A percentile compares a stretch with the other conserved stretches of the same genome.
phyloP scores from a whole-genome alignment of 106 monocot species.

The Vanilla planifolia region DNA sequence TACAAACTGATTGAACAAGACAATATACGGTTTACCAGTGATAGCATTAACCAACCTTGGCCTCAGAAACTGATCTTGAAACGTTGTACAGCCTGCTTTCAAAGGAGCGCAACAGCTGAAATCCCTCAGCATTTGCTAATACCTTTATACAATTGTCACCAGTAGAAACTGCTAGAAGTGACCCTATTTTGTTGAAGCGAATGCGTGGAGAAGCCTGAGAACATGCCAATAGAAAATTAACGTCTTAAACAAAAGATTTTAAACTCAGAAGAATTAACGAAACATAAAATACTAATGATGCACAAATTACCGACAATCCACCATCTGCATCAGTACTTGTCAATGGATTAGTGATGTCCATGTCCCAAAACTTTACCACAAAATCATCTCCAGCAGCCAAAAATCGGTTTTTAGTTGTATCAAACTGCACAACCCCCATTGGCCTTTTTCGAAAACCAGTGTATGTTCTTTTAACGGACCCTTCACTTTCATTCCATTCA shows the following conservation, averaged over 20 bases:
- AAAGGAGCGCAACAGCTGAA: slow-evolving; percentile 15
- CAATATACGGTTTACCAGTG: not conserved
- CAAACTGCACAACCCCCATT: slow-evolving; percentile 40
- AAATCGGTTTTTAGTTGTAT: slow-evolving; percentile 28
- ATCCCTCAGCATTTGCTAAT: slow-evolving; percentile 31
- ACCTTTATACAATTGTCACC: slow-evolving; percentile 28
- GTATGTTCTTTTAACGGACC: slow-evolving; percentile 24
- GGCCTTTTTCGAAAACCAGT: slow-evolving; percentile 24
- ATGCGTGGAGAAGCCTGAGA: slow-evolving; percentile 24
- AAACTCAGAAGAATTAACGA: not conserved
- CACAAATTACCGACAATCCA: slow-evolving; percentile 28
- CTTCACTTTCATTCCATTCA: slow-evolving; percentile 42
- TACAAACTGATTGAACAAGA: not conserved
- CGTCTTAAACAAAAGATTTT: not conserved
- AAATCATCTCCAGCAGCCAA: slow-evolving; percentile 49
- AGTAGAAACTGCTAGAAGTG: slow-evolving; percentile 30
- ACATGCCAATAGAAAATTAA: not conserved
- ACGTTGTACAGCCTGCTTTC: slow-evolving; percentile 15
- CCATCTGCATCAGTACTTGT: slow-evolving; percentile 31
- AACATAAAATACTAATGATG: not conserved
- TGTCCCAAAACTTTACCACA: slow-evolving; percentile 47
- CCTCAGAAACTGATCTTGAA: slow-evolving; percentile 32
- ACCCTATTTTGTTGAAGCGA: slow-evolving; percentile 31
- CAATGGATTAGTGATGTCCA: slow-evolving; percentile 28
- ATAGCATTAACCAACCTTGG: slow-evolving; percentile 25